Conservation (phyloP, 2,329 filamentous ascomycete species). For the Aspergillus arachidicola region DNA sequence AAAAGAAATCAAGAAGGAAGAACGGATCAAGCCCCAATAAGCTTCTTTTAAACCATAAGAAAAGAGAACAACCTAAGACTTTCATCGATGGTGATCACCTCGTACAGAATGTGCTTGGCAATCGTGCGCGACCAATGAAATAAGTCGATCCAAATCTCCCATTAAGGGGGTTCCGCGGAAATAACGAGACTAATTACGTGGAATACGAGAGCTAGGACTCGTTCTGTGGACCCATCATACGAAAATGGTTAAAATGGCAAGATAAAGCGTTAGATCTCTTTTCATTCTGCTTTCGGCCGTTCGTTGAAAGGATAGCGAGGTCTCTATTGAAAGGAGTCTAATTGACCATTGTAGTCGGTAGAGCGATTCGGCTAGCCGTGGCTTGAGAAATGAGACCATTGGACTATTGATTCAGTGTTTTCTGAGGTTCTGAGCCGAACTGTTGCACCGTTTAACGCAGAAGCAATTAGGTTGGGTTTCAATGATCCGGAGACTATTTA, state of each 20-base stretch:
- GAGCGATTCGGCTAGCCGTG: no score
- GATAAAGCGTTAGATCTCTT: background rate
- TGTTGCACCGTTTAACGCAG: no score
- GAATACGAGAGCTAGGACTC: background rate
- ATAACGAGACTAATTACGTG: background rate
- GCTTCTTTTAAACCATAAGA: background rate
- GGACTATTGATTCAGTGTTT: no score
- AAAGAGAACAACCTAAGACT: background rate
- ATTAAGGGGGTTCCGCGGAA: background rate
- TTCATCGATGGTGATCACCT: background rate
- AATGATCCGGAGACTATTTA: no score
- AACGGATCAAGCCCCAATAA: background rate
- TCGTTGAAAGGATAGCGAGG: fast-evolving
- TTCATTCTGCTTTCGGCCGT: background rate
- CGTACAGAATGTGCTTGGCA: background rate
- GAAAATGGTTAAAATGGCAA: background rate
- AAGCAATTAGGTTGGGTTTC: no score
- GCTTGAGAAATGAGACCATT: no score
- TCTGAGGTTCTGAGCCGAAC: no score
- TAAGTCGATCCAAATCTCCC: background rate
- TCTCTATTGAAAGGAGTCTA: no score
- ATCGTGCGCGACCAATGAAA: background rate
- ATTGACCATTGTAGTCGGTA: no score
- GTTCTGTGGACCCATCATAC: background rate
- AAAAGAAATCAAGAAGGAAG: fast-evolving